Conservation (phyloP, 2,329 filamentous ascomycete genomes). For the Aspergillus sp. region DNA sequence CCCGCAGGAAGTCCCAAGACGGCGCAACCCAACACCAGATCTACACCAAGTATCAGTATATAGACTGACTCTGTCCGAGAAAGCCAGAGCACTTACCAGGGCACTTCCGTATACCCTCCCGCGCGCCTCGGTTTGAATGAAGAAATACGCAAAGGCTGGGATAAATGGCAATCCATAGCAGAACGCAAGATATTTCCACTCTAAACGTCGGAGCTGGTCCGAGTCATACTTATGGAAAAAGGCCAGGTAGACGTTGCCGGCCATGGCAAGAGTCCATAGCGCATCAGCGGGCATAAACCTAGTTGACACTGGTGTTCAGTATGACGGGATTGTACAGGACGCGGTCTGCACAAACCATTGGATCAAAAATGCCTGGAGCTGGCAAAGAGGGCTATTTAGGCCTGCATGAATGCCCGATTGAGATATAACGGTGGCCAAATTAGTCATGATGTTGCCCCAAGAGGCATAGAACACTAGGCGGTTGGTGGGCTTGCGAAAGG, state of each 20-base stretch:
- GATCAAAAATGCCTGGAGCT: slow-evolving; percentile 75
- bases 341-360: slow-evolving; percentile 65
- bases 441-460: slow-evolving; percentile 76
- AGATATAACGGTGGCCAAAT: slow-evolving; percentile 73
- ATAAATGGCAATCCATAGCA: slow-evolving; percentile 75
- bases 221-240: slow-evolving; percentile 74
- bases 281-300: slow-evolving; percentile 79
- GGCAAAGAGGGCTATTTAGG: slow-evolving; percentile 61
- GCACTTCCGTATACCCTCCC: slow-evolving; percentile 72
- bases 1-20: slow-evolving; percentile 69
- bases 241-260: slow-evolving; percentile 77
- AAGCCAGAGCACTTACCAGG: slow-evolving; percentile 43
- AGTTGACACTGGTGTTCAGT: background rate
- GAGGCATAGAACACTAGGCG: slow-evolving; percentile 80
- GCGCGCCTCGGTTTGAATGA: slow-evolving; percentile 54
- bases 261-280: slow-evolving; percentile 78
- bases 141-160: slow-evolving; percentile 66
- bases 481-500: slow-evolving; percentile 85
- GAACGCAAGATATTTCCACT: slow-evolving; percentile 66
- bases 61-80: background rate
- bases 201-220: slow-evolving; percentile 62
- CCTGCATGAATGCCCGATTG: slow-evolving; percentile 56
- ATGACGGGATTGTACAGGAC: background rate
- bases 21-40: slow-evolving; percentile 78
- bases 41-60: slow-evolving; percentile 28